Evolutionary conservation across 1,139 yeast species (phyloP), one percentile per base, ranked within the genome.

Genomic region (Kodamaea arcana): DNA sequence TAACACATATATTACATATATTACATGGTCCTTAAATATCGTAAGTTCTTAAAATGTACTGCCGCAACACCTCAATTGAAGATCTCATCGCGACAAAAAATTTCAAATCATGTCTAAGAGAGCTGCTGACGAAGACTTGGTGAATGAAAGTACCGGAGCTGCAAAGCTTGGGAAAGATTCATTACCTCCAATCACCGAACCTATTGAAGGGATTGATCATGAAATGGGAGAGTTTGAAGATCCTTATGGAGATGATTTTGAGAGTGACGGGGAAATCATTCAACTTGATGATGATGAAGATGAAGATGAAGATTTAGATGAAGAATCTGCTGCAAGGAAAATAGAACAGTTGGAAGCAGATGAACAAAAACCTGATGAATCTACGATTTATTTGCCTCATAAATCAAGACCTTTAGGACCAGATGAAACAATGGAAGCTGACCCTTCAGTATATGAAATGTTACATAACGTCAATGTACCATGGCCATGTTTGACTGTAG

Each of bases 401-500:
- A 75, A 78, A 61, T 83, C 94, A 21, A 80, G 78, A 50, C 96
- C 96, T 4, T 69, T 92, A 45, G 97, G 96, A 1, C 95, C 95
- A 2, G 95, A 88, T 63, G 98, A 92, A 65, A 94, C 84, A 8
- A 72, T 92, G 56, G 97, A 92, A 62, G 96, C 98, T 1, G 98
- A 92, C 62, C 95, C 95, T 36, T 71, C 92, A 12, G 96, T 92
- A 4, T 92, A 94, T 57, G 95, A 92, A 52, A 90, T 92, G 97
- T 69, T 92, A 40, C 99, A 92, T 62, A 86, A 86, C 52, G 86
- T 92, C 43, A 86, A 85, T 56, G 69, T 92, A 58, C 95, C 95
- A 51, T 92, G 98, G 97, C 97, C 99, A 15, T 88, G 97, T 62
- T 68, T 92, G 53, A 86, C 97, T 2, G 71, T 94, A 43, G 98